Conservation (phyloP, 225 moss, liverwort and hornwort genomes). For the Neckera pumila region DNA sequence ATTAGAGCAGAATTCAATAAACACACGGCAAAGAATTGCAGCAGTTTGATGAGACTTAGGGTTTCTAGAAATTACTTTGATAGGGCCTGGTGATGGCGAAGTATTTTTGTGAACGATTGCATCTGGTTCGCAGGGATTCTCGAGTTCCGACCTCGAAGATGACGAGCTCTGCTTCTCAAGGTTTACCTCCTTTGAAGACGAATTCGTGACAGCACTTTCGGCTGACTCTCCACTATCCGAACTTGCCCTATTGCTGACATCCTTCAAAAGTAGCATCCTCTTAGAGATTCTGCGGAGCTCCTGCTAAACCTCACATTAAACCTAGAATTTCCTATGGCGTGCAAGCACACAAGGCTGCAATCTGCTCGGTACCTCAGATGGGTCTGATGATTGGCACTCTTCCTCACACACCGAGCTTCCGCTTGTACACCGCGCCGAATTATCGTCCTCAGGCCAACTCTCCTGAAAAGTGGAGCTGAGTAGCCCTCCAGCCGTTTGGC, state of each 20-base stretch:
- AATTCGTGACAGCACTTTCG: neutral
- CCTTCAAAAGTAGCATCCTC: constrained; percentile 34
- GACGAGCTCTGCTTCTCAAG: neutral
- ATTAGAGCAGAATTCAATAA: neutral
- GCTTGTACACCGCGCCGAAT: neutral
- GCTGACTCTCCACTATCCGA: constrained; percentile 24
- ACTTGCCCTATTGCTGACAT: constrained; percentile 37
- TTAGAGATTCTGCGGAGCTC: constrained; percentile 7
- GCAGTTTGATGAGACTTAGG: neutral
- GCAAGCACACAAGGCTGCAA: neutral
- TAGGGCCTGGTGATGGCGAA: neutral
- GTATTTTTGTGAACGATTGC: neutral
- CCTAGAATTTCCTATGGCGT: neutral
- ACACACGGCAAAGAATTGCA: neutral
- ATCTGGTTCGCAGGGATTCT: neutral
- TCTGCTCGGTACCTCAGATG: constrained; percentile 12
- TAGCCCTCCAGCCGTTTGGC: neutral
- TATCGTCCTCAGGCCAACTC: neutral
- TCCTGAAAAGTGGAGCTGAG: neutral
- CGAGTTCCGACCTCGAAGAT: neutral
- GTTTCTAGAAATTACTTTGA: constrained; percentile 6
- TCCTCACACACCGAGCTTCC: constrained; percentile 3
- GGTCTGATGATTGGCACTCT: constrained; percentile 1
- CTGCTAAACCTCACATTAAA: neutral
- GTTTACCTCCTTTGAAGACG: neutral